A percentile compares a stretch with the other conserved stretches of the same genome.
phyloP scores from a whole-genome alignment of 2,329 filamentous ascomycete species.

The Cladobotryum protrusum region DNA sequence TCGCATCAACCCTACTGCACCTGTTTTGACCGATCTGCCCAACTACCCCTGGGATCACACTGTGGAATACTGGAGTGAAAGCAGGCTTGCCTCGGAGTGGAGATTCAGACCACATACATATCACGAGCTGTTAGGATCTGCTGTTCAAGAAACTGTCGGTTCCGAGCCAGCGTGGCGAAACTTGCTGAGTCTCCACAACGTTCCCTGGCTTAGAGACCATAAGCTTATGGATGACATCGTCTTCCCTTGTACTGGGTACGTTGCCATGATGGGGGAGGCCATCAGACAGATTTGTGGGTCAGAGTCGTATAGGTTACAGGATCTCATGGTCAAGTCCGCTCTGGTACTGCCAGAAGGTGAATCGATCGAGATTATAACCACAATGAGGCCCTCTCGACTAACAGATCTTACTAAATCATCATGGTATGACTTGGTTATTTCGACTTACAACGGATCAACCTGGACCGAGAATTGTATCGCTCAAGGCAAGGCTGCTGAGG shows the following conservation, averaged over 20 bases:
- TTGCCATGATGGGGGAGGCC: constrained; percentile 38
- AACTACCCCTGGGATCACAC: constrained; percentile 21
- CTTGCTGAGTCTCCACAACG: constrained; percentile 28
- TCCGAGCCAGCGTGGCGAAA: constrained; percentile 34
- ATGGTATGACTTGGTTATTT: constrained; percentile 14
- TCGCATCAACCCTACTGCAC: not conserved
- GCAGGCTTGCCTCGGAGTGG: constrained; percentile 19
- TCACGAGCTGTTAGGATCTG: constrained; percentile 25
- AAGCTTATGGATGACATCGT: constrained; percentile 32
- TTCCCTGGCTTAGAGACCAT: constrained; percentile 41
- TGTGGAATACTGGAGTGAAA: constrained; percentile 17
- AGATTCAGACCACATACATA: constrained; percentile 14
- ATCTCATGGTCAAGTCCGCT: constrained; percentile 11
- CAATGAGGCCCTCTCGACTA: constrained; percentile 7
- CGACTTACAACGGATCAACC: constrained; percentile 8
- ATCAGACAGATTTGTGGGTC: constrained; percentile 15
- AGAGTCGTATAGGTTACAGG: constrained; percentile 2
- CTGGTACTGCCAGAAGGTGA: constrained; percentile 9
- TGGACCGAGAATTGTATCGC: constrained; percentile 11
- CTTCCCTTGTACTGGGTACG: constrained; percentile 38
- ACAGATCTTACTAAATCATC: constrained; percentile 9
- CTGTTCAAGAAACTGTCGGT: constrained; percentile 24
- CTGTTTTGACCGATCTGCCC: constrained; percentile 12
- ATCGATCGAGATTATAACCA: constrained; percentile 13
- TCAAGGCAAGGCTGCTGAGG: constrained; percentile 3